These are phyloP conservation scores for Cystofilobasidium macerans DNA, from an alignment of 768 basidiomycete genomes.

Conservation along the genomic window DNA sequence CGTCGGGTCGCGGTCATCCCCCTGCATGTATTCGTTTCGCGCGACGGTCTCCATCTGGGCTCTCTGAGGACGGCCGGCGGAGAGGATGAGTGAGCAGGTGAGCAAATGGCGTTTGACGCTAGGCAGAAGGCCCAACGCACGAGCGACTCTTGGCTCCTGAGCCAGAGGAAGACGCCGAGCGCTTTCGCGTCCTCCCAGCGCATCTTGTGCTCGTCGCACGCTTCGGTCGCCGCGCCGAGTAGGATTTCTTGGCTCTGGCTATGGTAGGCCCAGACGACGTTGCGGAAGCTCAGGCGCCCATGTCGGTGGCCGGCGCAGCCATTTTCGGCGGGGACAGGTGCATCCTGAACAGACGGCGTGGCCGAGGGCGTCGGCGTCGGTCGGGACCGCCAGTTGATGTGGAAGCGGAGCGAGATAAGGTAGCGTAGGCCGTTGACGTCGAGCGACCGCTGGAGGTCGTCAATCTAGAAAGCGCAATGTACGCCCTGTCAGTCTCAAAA, in stretches of 20 bases:
- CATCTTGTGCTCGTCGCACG: conserved; percentile 69
- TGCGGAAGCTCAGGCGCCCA: conserved; percentile 45
- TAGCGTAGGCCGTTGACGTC: conserved; percentile 89
- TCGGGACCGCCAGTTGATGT: conserved; percentile 69
- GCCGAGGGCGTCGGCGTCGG: conserved; percentile 37
- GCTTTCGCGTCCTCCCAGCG: conserved; percentile 78
- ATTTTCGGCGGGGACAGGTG: neutral
- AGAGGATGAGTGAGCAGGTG: conserved; percentile 10
- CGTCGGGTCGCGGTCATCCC: conserved; percentile 77
- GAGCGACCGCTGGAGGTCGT: conserved; percentile 78
- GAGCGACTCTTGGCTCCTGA: conserved; percentile 64
- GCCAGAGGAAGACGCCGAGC: conserved; percentile 77
- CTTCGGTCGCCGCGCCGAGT: conserved; percentile 54
- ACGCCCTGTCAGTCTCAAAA: neutral
- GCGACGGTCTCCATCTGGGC: conserved; percentile 76
- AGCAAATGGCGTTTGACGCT: neutral
- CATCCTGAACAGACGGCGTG: conserved; percentile 34
- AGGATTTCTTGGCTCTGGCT: conserved; percentile 86
- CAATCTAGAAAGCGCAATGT: conserved; percentile 49
- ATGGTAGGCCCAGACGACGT: conserved; percentile 94
- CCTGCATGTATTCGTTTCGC: conserved; percentile 81
- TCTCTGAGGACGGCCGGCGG: conserved; percentile 45
- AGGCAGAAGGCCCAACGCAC: conserved; percentile 44
- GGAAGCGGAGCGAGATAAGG: conserved; percentile 81
- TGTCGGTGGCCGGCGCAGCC: conserved; percentile 6